These are phyloP conservation scores for Orbilia brochopaga DNA, from an alignment of 2,329 filamentous ascomycete species.

Conservation along the genomic window DNA sequence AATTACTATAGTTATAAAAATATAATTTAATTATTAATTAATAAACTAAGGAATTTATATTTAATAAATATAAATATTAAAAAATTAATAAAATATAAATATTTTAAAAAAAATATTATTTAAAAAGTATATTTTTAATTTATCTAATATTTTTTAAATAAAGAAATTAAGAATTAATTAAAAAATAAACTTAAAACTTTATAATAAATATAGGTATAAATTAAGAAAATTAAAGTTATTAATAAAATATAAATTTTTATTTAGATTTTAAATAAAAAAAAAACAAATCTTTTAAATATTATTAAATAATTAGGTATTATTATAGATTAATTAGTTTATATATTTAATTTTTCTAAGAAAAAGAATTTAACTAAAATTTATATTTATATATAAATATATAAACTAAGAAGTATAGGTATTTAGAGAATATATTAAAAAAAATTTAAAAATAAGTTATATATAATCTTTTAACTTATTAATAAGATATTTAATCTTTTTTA, in stretches of 20 bases:
- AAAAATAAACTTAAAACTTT: not conserved
- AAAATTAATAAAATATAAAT: not conserved
- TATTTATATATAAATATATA: too few relatives aligned
- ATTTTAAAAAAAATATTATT: not conserved
- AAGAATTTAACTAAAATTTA: too few relatives aligned
- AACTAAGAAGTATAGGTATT: too few relatives aligned
- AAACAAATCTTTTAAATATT: too few relatives aligned
- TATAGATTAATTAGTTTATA: too few relatives aligned
- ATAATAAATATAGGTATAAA: not conserved
- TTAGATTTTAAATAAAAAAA: not conserved
- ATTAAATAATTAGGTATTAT: too few relatives aligned
- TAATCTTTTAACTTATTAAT: not conserved
- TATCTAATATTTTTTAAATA: not conserved
- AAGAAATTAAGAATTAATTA: not conserved
- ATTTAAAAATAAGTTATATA: not conserved
- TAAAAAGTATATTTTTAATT: not conserved
- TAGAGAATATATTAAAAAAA: not conserved
- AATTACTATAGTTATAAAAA: not conserved
- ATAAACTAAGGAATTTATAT: not conserved
- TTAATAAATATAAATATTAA: not conserved
- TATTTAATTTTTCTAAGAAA: too few relatives aligned
- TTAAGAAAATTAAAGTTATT: not conserved
- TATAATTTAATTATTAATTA: not conserved
- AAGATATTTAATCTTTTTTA: too few relatives aligned
- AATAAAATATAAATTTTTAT: not conserved